These are phyloP conservation scores for Xylaria sp. DNA, from an alignment of 2,329 filamentous ascomycete species.

Conservation along the genomic window DNA sequence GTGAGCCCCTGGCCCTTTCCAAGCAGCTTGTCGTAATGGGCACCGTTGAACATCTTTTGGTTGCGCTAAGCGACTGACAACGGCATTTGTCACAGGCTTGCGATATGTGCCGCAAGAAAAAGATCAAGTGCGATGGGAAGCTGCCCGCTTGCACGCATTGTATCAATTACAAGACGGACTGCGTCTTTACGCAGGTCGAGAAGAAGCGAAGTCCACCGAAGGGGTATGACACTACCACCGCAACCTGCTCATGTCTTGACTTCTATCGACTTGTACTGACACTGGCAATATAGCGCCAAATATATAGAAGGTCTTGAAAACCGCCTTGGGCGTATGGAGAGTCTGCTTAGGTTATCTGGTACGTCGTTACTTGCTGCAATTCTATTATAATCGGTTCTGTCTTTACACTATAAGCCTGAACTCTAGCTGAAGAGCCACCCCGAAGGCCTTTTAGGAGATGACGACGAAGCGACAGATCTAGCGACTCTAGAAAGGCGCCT, in stretches of 20 bases:
- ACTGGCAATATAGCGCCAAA: constrained; percentile 73
- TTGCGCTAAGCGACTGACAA: constrained; percentile 26
- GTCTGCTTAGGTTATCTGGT: constrained; percentile 84
- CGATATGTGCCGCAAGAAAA: constrained; percentile 77
- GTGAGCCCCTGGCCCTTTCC: constrained; percentile 59
- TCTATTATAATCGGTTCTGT: neutral
- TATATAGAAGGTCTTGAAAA: constrained; percentile 98
- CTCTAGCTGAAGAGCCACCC: constrained; percentile 41
- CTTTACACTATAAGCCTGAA: neutral
- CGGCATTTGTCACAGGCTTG: constrained; percentile 69
- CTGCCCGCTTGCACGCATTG: constrained; percentile 95
- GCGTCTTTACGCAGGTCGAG: constrained; percentile 96
- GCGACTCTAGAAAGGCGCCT: constrained; percentile 85
- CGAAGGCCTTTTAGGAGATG: constrained; percentile 79
- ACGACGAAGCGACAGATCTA: constrained; percentile 88
- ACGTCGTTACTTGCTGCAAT: constrained; percentile 38
- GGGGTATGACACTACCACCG: constrained; percentile 68
- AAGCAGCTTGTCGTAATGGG: constrained; percentile 1
- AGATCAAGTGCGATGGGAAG: constrained; percentile 96
- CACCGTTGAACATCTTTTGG: neutral
- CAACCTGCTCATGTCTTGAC: neutral
- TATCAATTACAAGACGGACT: constrained; percentile 97
- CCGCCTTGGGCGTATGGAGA: constrained; percentile 94
- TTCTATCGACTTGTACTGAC: constrained; percentile 11
- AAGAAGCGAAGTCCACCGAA: constrained; percentile 98